These are phyloP conservation scores for Sisymbrium altissimum DNA, from an alignment of 345 rosid genomes.

Conservation along the genomic window DNA sequence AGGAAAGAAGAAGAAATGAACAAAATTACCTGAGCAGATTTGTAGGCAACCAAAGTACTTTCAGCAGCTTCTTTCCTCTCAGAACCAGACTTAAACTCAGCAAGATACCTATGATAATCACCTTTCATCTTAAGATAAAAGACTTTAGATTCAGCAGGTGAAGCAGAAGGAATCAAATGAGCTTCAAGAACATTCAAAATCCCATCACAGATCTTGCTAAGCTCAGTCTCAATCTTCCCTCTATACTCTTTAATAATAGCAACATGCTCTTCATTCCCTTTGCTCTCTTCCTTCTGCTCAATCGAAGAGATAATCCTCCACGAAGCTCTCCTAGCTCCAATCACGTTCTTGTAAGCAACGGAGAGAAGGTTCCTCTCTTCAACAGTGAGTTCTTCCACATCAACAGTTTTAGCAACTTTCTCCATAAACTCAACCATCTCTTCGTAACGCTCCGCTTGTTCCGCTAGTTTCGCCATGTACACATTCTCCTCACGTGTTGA, in stretches of 20 bases:
- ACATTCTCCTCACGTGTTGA: slow-evolving; percentile 81
- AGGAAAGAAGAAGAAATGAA: neutral
- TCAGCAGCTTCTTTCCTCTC: slow-evolving; percentile 99
- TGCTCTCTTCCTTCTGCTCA: slow-evolving; percentile 99
- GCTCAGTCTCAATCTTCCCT: slow-evolving; percentile 78
- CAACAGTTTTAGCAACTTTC: slow-evolving; percentile 84
- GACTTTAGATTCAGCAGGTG: slow-evolving; percentile 91
- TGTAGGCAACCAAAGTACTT: slow-evolving; percentile 94
- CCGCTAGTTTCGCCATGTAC: slow-evolving; percentile 94
- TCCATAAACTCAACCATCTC: slow-evolving; percentile 99
- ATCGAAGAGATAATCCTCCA: slow-evolving; percentile 99
- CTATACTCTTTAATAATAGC: slow-evolving; percentile 84
- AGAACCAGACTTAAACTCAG: slow-evolving; percentile 89
- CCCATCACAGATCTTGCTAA: slow-evolving; percentile 94
- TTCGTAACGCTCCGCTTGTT: slow-evolving; percentile 97
- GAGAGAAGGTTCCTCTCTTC: slow-evolving; percentile 98
- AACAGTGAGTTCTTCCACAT: slow-evolving; percentile 77
- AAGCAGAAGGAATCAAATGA: slow-evolving; percentile 81
- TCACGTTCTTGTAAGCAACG: slow-evolving; percentile 96
- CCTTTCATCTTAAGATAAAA: slow-evolving; percentile 98
- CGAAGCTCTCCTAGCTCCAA: slow-evolving; percentile 95
- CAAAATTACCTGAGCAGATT: slow-evolving; percentile 87
- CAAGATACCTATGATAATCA: slow-evolving; percentile 94
- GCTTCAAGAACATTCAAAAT: slow-evolving; percentile 83
- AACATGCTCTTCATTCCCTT: slow-evolving; percentile 90